A percentile compares a stretch with the other conserved stretches of the same genome.
Evolutionary conservation across 768 basidiomycete species (phyloP).

Genomic region (Kwoniella heveanensis): DNA sequence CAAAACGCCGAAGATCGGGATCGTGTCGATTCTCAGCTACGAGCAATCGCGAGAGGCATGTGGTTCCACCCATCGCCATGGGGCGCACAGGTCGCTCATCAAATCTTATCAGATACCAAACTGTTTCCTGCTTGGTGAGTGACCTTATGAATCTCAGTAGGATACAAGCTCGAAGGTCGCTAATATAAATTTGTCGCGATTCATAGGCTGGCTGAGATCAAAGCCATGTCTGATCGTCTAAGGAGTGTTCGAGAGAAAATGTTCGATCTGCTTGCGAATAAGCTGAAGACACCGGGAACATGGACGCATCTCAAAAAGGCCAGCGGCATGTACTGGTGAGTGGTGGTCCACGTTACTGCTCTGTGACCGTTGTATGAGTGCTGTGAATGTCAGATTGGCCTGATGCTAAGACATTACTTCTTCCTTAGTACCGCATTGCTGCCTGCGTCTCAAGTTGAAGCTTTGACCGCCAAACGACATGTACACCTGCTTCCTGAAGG

Average conservation of each 20-base stretch:
- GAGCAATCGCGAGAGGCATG: slow-evolving; percentile 44
- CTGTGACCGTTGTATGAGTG: too few species aligned
- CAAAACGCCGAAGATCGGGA: slow-evolving; percentile 41
- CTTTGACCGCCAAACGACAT: slow-evolving; percentile 42
- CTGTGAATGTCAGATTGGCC: too few species aligned
- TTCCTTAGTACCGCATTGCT: slow-evolving; percentile 47
- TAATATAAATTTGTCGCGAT: slow-evolving; percentile 1
- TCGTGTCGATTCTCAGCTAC: slow-evolving; percentile 53
- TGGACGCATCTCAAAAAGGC: slow-evolving; percentile 95
- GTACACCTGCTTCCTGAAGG: slow-evolving; percentile 53
- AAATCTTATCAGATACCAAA: slow-evolving; percentile 70
- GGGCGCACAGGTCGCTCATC: slow-evolving; percentile 49
- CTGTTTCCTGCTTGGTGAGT: slow-evolving; percentile 83
- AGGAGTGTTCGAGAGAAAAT: slow-evolving; percentile 87
- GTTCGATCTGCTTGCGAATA: slow-evolving; percentile 73
- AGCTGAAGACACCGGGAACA: slow-evolving; percentile 84
- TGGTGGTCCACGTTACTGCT: slow-evolving; percentile 7
- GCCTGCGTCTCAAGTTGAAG: slow-evolving; percentile 34
- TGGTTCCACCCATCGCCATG: slow-evolving; percentile 54
- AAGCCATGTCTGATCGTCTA: slow-evolving; percentile 92
- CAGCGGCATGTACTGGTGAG: slow-evolving; percentile 96
- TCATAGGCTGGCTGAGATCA: slow-evolving; percentile 75
- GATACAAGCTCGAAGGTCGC: too few species aligned
- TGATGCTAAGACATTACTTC: too few species aligned
- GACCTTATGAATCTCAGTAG: too few species aligned